These are phyloP conservation scores for Flaveria sonorensis DNA, from an alignment of 129 eudicot species.

Conservation along the genomic window DNA sequence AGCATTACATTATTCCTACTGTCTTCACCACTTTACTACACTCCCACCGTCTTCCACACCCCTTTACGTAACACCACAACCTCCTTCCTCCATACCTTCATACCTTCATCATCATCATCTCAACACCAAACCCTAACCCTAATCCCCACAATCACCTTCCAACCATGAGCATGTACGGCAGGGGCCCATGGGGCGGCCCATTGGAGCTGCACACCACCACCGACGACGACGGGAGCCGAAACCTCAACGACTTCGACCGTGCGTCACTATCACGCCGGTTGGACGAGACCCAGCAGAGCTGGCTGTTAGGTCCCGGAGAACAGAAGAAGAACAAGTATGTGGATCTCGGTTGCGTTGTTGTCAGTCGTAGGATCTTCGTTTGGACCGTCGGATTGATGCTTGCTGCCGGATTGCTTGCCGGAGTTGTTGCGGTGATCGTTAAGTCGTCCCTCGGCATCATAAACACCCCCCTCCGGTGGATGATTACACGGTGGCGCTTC, in stretches of 20 bases:
- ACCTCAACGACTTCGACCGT: slow-evolving; percentile 68
- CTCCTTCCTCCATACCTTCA: not conserved
- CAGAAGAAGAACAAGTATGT: slow-evolving; percentile 89
- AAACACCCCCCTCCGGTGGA: slow-evolving; percentile 58
- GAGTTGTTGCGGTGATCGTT: slow-evolving; percentile 60
- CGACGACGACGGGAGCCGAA: slow-evolving; percentile 82
- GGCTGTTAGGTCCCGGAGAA: slow-evolving; percentile 90
- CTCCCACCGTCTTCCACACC: not conserved
- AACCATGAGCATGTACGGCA: slow-evolving; percentile 55
- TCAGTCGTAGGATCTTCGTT: slow-evolving; percentile 69
- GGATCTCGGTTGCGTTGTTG: slow-evolving; percentile 82
- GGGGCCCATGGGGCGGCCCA: slow-evolving; percentile 96
- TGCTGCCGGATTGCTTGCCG: slow-evolving; percentile 73
- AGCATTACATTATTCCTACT: slow-evolving; percentile 16
- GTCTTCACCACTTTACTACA: slow-evolving; percentile 23
- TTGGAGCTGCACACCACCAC: slow-evolving; percentile 65
- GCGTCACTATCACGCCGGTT: slow-evolving; percentile 73
- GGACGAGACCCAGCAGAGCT: slow-evolving; percentile 92
- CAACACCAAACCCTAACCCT: slow-evolving; percentile 4
- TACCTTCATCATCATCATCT: not conserved
- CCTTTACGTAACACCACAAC: not conserved
- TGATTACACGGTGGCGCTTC: slow-evolving; percentile 77
- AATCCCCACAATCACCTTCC: not conserved
- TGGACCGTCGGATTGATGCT: slow-evolving; percentile 77
- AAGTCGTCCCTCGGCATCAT: slow-evolving; percentile 71